phyloP scores from a whole-genome alignment of 805 yeast genomes.

The Saturnispora hagleri region DNA sequence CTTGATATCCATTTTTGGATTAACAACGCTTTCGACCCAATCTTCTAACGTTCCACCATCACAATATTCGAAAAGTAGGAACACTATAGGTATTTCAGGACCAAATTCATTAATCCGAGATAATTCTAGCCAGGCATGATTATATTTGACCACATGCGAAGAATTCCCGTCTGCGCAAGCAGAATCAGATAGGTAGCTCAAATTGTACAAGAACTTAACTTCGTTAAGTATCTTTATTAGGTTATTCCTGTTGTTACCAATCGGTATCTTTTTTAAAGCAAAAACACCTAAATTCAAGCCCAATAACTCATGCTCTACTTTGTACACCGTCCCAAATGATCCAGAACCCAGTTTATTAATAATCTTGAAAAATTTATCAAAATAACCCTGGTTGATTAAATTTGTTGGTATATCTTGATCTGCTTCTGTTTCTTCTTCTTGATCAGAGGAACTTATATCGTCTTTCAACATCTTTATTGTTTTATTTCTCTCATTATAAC shows the following conservation, averaged over 20 bases:
- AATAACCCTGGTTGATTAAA: slow-evolving; percentile 77
- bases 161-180: slow-evolving; percentile 7
- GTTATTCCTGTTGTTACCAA: slow-evolving; percentile 68
- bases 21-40: slow-evolving; percentile 33
- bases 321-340: slow-evolving; percentile 74
- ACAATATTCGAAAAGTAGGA: slow-evolving; percentile 78
- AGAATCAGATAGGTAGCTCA: slow-evolving; percentile 25
- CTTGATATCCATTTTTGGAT: slow-evolving; percentile 30
- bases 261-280: slow-evolving; percentile 78
- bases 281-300: slow-evolving; percentile 65
- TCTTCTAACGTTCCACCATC: slow-evolving; percentile 83
- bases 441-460: background rate
- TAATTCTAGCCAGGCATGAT: slow-evolving; percentile 87
- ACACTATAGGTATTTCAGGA: slow-evolving; percentile 52
- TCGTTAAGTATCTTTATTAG: slow-evolving; percentile 65
- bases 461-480: background rate
- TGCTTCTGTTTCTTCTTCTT: background rate
- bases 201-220: slow-evolving; percentile 58
- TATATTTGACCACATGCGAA: slow-evolving; percentile 66
- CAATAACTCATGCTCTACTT: slow-evolving; percentile 74
- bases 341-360: slow-evolving; percentile 66
- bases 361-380: slow-evolving; percentile 57
- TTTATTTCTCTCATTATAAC: slow-evolving; percentile 5
- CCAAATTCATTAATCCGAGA: slow-evolving; percentile 44
- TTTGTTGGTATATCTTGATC: slow-evolving; percentile 22